Evolutionary conservation across 2,329 filamentous ascomycete genomes (phyloP), one percentile per base, ranked within the genome.

Genomic region (Diplodia scrobiculata): DNA sequence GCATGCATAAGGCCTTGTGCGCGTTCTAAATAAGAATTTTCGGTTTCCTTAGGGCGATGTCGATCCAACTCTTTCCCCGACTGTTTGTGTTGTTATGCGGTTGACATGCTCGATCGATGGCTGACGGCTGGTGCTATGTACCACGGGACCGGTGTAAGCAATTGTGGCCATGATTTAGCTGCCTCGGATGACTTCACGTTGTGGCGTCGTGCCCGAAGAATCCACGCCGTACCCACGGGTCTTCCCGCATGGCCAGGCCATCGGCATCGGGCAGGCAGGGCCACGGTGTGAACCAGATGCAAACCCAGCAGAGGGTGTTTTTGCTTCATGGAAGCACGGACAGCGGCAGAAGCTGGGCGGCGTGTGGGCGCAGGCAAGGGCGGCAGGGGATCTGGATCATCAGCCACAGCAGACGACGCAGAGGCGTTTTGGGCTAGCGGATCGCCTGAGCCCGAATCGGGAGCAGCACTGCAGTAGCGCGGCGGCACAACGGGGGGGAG

Each of bases 401-500:
- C n/a, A 47, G 55, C 55, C 41, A 60, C 41, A 19, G 41, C 27
- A 50, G 19, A 36, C 27, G 48, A 29, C 29, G 27, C 21, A 62
- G 25, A 29, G n/a, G 29, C 29, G 29, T 41, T 52, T 19, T 9
- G 38, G 38, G 38, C 55, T 60, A 60, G 55, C 55, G 55, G 55
- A 47, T 60, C 55, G 38, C 32, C 55, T 60, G 55, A 17, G 36
- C 55, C 36, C 38, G 36, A 41, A 27, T 34, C 29, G 52, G 52
- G 25, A 17, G 36, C 11, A 13, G 19, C 19, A 17, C 11, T 4
- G 34, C 11, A 21, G 21, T 48, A 34, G 29, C 29, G 25, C 25
- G 25, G 25, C 7, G 7, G 55, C 55, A 41, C 55, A 9, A 41
- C 38, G 38, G 55, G 38, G 38, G 54, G 32, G 38, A 11, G 13